phyloP scores from a whole-genome alignment of 2,329 filamentous ascomycete species.

The Penicillium occitanis region DNA sequence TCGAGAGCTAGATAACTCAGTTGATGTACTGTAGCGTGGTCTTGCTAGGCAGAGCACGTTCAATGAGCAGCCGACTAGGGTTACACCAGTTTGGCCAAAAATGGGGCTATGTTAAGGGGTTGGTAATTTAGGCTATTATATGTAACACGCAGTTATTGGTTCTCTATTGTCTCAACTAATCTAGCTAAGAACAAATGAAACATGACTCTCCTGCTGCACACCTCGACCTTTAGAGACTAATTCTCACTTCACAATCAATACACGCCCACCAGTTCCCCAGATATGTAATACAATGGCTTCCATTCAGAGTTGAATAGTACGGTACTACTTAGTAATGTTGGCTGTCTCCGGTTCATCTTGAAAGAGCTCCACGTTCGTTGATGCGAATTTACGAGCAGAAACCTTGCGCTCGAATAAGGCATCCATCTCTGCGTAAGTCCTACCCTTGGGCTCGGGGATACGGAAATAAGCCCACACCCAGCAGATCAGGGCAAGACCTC shows the following conservation, averaged over 20 bases:
- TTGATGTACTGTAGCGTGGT: neutral
- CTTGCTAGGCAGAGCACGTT: neutral
- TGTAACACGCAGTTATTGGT: neutral
- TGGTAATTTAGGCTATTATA: neutral
- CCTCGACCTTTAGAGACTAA: neutral
- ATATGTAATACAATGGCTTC: neutral
- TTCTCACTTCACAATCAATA: neutral
- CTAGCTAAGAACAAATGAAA: neutral
- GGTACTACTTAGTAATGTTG: neutral
- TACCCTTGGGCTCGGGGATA: slow-evolving; percentile 73
- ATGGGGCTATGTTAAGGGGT: neutral
- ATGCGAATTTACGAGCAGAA: slow-evolving; percentile 67
- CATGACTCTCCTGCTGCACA: neutral
- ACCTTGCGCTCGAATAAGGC: slow-evolving; percentile 74
- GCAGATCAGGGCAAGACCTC: slow-evolving; percentile 74
- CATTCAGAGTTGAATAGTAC: neutral
- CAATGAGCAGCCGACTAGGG: neutral
- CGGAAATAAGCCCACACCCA: slow-evolving; percentile 79
- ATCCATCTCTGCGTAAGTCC: slow-evolving; percentile 83
- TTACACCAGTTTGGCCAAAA: neutral
- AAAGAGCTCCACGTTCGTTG: neutral
- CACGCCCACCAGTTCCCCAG: neutral
- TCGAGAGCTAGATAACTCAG: neutral
- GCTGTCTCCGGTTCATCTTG: neutral
- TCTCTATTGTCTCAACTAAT: neutral